Evolutionary conservation across 306 rosid species (phyloP), one percentile per base, ranked within the genome.

Genomic region (Quercus gilva): DNA sequence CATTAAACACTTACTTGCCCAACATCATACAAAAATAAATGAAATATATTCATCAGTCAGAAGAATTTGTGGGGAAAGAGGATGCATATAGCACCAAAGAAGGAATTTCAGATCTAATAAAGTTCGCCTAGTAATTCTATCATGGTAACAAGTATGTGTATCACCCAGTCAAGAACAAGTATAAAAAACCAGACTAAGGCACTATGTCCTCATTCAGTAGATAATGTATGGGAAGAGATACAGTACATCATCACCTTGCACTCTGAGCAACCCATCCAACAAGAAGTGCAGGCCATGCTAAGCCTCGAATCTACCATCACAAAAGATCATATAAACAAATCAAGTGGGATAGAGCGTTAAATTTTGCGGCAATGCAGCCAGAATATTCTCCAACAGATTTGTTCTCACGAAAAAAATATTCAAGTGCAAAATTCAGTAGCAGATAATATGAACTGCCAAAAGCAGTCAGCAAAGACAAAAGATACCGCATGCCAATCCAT

Each of bases 311-410:
- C 72, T 68, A 68, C 79, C 18, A 81, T 43, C 33, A 74, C 74
- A 79, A 76, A 52, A 55, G 28, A 81, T 41, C 17, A 18, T 5
- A 33, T 55, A 57, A 56, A 85, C 56, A 76, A 82, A 81, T 26
- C 49, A 69, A 74, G 67, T 78, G 58, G 56, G 26, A 28, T 12
- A 63, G 74, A 76, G 21, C 25, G 55, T 29, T 71, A 75, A 19
- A 81, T 2, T 5, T 60, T 25, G 7, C 7, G 0, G 57, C 6
- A 25, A 72, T 14, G 8, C 10, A 25, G 28, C 67, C 18, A 60
- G 15, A 60, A 25, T 25, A 11, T 49, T 49, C 53, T 49, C 35
- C 35, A 51, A 15, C 11, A 26, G 58, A 9, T 45, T 61, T 25
- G 35, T 23, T 25, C 33, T 60, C 35, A 11, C 2, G 18, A 60